Percentiles rank a stretch among this genome's conserved stretches.
phyloP scores from a whole-genome alignment of 2,329 filamentous ascomycete species.

The Fusarium brachygibbosum region DNA sequence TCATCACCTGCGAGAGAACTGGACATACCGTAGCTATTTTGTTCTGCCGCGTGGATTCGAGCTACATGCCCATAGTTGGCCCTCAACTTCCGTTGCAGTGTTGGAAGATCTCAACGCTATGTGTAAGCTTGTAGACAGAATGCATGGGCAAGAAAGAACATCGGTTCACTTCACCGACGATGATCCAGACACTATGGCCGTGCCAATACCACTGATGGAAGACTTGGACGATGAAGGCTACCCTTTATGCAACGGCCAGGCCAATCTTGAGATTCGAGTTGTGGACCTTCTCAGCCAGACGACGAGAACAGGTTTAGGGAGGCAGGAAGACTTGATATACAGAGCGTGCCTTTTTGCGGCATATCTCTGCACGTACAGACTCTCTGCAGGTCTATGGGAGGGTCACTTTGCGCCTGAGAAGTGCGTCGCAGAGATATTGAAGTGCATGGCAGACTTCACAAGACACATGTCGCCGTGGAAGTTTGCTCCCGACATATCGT shows the following conservation, averaged over 20 bases:
- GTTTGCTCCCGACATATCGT: neutral
- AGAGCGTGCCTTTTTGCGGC: slow-evolving; percentile 16
- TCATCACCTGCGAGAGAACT: neutral
- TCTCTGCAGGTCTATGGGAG: slow-evolving; percentile 8
- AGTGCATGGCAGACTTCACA: neutral
- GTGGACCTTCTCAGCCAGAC: slow-evolving; percentile 16
- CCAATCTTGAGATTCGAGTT: slow-evolving; percentile 4
- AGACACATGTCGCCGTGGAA: slow-evolving; percentile 15
- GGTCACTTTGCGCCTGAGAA: neutral
- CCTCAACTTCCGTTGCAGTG: fast-evolving
- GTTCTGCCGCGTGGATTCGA: neutral
- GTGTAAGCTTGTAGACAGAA: neutral
- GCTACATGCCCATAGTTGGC: fast-evolving
- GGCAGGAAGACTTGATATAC: neutral
- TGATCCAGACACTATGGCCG: fast-evolving
- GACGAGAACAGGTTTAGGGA: fast-evolving
- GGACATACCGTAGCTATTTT: neutral
- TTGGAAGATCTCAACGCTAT: neutral
- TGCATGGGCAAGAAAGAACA: neutral
- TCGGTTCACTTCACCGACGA: fast-evolving
- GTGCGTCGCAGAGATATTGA: neutral
- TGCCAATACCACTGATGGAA: neutral
- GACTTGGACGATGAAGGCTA: slow-evolving; percentile 11
- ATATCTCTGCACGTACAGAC: slow-evolving; percentile 23
- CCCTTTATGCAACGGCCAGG: slow-evolving; percentile 10